These are phyloP conservation scores for Pseudevernia furfuracea DNA, from an alignment of 495 filamentous ascomycete genomes.

Conservation along the genomic window DNA sequence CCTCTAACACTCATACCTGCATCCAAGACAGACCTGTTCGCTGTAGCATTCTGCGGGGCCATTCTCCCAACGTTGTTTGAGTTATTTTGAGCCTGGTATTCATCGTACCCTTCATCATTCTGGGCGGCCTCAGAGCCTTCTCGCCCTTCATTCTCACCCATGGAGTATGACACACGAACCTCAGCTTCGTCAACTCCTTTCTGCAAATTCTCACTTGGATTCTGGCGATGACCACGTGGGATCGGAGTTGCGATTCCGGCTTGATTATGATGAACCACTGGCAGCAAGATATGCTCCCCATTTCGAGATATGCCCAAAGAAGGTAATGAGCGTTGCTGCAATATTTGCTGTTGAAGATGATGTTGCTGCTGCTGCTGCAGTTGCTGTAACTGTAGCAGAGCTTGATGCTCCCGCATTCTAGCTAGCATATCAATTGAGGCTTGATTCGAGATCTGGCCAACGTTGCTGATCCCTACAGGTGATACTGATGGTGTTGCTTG, in stretches of 20 bases:
- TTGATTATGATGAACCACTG: slow-evolving; percentile 20
- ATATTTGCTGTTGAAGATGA: slow-evolving; percentile 35
- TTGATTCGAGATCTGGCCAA: slow-evolving; percentile 10
- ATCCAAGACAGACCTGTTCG: slow-evolving; percentile 45
- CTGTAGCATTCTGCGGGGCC: slow-evolving; percentile 37
- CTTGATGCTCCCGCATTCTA: slow-evolving; percentile 48
- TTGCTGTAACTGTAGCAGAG: slow-evolving; percentile 51
- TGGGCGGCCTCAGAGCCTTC: slow-evolving; percentile 28
- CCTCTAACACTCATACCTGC: slow-evolving; percentile 38
- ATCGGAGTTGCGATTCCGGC: slow-evolving; percentile 56
- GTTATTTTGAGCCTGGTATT: background rate
- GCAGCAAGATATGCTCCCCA: background rate
- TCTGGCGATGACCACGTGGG: slow-evolving; percentile 57
- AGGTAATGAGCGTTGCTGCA: slow-evolving; percentile 37
- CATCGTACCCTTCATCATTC: slow-evolving; percentile 50
- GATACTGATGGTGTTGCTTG: background rate
- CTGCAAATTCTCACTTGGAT: slow-evolving; percentile 66
- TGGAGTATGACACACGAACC: slow-evolving; percentile 69
- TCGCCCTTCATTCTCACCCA: slow-evolving; percentile 46
- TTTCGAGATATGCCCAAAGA: slow-evolving; percentile 40
- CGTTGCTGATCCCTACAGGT: slow-evolving; percentile 3
- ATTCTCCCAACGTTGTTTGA: background rate
- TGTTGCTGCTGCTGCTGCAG: slow-evolving; percentile 50
- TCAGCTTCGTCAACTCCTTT: slow-evolving; percentile 72
- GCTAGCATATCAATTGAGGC: slow-evolving; percentile 4